These are phyloP conservation scores for Bryum argenteum DNA, from an alignment of 225 moss, liverwort and hornwort genomes.

Conservation along the genomic window DNA sequence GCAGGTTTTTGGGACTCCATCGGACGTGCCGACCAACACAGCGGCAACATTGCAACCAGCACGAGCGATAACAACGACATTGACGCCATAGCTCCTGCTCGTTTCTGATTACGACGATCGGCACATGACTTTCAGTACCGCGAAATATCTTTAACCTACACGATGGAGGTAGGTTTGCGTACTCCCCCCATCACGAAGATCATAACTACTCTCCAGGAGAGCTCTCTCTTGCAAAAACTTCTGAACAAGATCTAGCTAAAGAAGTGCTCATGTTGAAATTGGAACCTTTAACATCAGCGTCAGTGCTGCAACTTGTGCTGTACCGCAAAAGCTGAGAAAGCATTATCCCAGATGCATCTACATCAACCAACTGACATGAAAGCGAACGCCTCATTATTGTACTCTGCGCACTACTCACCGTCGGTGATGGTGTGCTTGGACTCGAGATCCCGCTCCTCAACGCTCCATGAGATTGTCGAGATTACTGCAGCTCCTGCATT, in stretches of 20 bases:
- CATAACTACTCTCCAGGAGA: neutral
- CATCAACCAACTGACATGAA: constrained; percentile 15
- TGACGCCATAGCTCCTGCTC: constrained; percentile 40
- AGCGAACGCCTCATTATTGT: neutral
- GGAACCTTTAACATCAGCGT: constrained; percentile 1
- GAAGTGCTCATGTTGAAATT: neutral
- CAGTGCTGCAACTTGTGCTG: neutral
- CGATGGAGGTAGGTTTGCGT: neutral
- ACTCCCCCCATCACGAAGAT: neutral
- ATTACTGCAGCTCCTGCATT: too few relatives aligned
- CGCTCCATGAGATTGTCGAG: neutral
- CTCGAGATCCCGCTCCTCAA: constrained; percentile 14
- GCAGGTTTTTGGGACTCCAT: constrained; percentile 14
- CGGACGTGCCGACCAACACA: constrained; percentile 31
- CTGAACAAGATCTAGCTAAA: neutral
- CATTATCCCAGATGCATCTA: neutral
- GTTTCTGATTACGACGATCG: constrained; percentile 16
- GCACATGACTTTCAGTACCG: neutral
- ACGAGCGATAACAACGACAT: constrained; percentile 25
- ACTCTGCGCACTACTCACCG: constrained; percentile 8
- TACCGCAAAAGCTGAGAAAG: neutral
- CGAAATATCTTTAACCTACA: neutral
- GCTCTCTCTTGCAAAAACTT: neutral
- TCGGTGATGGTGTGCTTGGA: constrained; percentile 1
- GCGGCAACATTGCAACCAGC: constrained; percentile 31